These are phyloP conservation scores for Fonsecaea multimorphosa DNA, from an alignment of 2,329 filamentous ascomycete species.

Conservation along the genomic window DNA sequence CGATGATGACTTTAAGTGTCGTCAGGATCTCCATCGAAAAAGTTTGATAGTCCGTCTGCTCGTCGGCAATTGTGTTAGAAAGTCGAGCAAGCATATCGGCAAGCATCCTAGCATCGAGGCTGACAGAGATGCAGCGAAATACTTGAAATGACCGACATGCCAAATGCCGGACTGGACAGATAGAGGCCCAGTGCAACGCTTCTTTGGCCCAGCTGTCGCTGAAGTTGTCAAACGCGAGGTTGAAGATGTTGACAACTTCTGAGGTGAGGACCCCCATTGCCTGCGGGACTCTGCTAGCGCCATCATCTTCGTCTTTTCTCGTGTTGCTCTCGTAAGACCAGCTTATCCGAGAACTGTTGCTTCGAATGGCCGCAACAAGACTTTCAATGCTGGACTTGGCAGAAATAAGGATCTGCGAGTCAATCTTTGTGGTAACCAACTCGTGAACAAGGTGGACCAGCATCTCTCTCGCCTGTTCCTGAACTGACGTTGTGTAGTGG, in stretches of 20 bases:
- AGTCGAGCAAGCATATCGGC: slow-evolving; percentile 94
- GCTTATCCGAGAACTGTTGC: slow-evolving; percentile 80
- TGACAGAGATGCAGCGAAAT: slow-evolving; percentile 90
- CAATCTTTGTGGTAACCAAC: slow-evolving; percentile 78
- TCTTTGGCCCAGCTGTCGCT: slow-evolving; percentile 90
- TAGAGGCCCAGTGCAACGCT: slow-evolving; percentile 93
- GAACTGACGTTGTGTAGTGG: slow-evolving; percentile 91
- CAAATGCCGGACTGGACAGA: slow-evolving; percentile 90
- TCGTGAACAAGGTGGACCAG: slow-evolving; percentile 97
- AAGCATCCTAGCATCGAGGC: slow-evolving; percentile 89
- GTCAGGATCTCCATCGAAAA: slow-evolving; percentile 98
- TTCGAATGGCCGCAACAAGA: slow-evolving; percentile 83
- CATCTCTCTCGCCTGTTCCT: slow-evolving; percentile 97
- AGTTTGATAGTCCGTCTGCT: slow-evolving; percentile 90
- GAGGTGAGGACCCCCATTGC: slow-evolving; percentile 85
- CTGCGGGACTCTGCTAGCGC: slow-evolving; percentile 79
- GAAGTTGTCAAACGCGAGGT: slow-evolving; percentile 80
- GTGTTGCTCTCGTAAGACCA: slow-evolving; percentile 97
- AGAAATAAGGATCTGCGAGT: slow-evolving; percentile 71
- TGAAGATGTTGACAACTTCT: slow-evolving; percentile 84
- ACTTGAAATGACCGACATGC: slow-evolving; percentile 98
- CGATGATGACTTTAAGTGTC: slow-evolving; percentile 88
- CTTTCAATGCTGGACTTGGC: slow-evolving; percentile 81
- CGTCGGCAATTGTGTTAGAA: slow-evolving; percentile 96
- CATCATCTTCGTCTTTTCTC: slow-evolving; percentile 72